Evolutionary conservation across 352 stramenopile genomes (phyloP), one percentile per base, ranked within the genome.

Genomic region (Phytopythium montanum): DNA sequence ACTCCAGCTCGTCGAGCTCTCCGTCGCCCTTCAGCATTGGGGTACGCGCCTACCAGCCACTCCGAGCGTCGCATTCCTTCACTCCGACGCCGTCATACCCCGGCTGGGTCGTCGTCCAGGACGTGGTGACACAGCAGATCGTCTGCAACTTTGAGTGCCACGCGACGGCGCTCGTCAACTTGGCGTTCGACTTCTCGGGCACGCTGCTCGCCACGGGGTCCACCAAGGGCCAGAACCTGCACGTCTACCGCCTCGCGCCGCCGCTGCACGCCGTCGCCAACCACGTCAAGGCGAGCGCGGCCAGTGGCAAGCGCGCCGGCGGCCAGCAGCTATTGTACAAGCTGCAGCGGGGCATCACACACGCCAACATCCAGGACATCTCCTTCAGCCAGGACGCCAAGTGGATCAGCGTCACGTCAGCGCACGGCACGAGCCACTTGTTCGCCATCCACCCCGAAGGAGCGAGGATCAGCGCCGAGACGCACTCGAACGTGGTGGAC

Each of bases 361-460:
- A 91, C 61, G 87, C 85, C 1, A 91, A 71, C 53, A 95, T 96
- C 59, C 81, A 88, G 26, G 70, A 95, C 45, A 75, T 96, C 34
- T 68, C 79, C 6, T 92, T 95, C 61, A 94, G 84, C 58, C 74
- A 88, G 31, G 84, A 96, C 58, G 68, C 79, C 38, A 94, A 94
- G 66, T 96, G 87, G 87, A 74, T 95, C 55, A 92, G 77, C 60
- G 82, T 93, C 44, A 95, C 87, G 28, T 94, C 87, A 42, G 73
- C 81, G 2, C 85, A 92, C 39, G 87, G 87, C 44, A 96, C 87
- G 6, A 95, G 84, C 41, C 87, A 96, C 61, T 58, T 96, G 14
- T 96, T 93, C 49, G 81, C 81, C 21, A 75, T 94, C 18, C 80
- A 91, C 49, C 84, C 84, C 0, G 81, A 95, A 60, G 86, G 86